Evolutionary conservation across 2,329 filamentous ascomycete species (phyloP).

Genomic region (Alternaria gansuensis): DNA sequence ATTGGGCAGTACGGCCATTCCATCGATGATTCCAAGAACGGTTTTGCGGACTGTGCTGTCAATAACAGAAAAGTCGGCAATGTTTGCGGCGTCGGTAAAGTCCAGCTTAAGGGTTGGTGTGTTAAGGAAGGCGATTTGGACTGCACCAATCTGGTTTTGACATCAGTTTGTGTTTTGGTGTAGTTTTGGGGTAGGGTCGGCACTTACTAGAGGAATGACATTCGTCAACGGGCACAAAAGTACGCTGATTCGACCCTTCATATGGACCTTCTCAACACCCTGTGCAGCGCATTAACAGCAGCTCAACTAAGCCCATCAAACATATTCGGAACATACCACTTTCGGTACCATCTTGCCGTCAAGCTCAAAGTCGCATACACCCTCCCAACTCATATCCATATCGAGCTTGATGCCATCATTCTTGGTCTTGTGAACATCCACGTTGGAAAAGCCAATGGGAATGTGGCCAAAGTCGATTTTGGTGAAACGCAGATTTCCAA

Average conservation of each 20-base stretch:
- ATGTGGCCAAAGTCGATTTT: slow-evolving; percentile 59
- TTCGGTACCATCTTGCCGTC: slow-evolving; percentile 58
- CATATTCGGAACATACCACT: slow-evolving; percentile 38
- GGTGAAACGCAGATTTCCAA: slow-evolving; percentile 55
- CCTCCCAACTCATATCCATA: slow-evolving; percentile 59
- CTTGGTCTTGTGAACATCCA: slow-evolving; percentile 58
- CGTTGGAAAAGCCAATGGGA: slow-evolving; percentile 55
- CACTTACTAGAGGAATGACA: slow-evolving; percentile 57
- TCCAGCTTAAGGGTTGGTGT: slow-evolving; percentile 58
- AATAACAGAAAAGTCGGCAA: slow-evolving; percentile 56
- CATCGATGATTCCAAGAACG: slow-evolving; percentile 56
- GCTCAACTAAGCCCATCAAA: background rate
- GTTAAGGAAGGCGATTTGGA: slow-evolving; percentile 61
- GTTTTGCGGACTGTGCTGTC: slow-evolving; percentile 57
- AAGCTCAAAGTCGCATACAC: slow-evolving; percentile 59
- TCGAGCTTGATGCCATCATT: slow-evolving; percentile 60
- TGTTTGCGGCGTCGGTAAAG: slow-evolving; percentile 59
- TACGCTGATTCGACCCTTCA: slow-evolving; percentile 57
- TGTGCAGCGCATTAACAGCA: slow-evolving; percentile 24
- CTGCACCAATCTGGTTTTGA: slow-evolving; percentile 56
- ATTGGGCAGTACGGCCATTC: slow-evolving; percentile 61
- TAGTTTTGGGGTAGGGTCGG: too few relatives aligned
- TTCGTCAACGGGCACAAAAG: slow-evolving; percentile 59
- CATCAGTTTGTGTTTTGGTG: slow-evolving; percentile 15
- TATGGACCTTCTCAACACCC: slow-evolving; percentile 58